phyloP scores from a whole-genome alignment of 192 early-diverging fungal genomes.

The Phlyctochytrium bullatum region DNA sequence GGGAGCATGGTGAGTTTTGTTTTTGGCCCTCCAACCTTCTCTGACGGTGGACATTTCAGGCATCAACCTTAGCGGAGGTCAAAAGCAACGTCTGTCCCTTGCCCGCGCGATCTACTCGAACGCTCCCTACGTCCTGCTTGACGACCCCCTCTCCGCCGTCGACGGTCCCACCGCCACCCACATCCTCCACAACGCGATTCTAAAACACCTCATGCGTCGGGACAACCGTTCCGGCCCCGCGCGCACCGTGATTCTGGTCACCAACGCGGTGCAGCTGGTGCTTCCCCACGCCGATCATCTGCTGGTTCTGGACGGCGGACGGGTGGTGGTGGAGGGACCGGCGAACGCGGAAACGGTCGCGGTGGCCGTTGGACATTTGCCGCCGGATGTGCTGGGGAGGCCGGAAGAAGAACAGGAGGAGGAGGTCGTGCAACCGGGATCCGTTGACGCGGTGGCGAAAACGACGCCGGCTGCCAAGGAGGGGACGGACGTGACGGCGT shows the following conservation, averaged over 20 bases:
- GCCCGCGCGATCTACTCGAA: conserved; percentile 74
- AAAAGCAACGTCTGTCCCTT: conserved; percentile 81
- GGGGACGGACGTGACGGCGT: no score
- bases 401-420: no score
- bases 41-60: conserved; percentile 45
- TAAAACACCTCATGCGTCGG: conserved; percentile 63
- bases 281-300: conserved; percentile 34
- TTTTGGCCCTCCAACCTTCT: conserved; percentile 17
- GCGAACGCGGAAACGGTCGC: no score
- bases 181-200: conserved; percentile 65
- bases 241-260: conserved; percentile 78
- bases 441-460: no score
- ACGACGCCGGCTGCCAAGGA: no score
- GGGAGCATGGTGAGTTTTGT: conserved; percentile 52
- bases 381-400: no score
- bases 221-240: no score
- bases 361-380: no score
- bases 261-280: conserved; percentile 44
- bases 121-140: conserved; percentile 62
- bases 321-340: conserved; percentile 31
- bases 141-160: conserved; percentile 86
- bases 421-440: no score
- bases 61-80: conserved; percentile 81
- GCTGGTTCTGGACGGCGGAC: conserved; percentile 56
- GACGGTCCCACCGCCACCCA: conserved; percentile 81